A percentile compares a stretch with the other conserved stretches of the same genome.
phyloP scores from a whole-genome alignment of 345 rosid genomes.

The Ailanthus altissimus region DNA sequence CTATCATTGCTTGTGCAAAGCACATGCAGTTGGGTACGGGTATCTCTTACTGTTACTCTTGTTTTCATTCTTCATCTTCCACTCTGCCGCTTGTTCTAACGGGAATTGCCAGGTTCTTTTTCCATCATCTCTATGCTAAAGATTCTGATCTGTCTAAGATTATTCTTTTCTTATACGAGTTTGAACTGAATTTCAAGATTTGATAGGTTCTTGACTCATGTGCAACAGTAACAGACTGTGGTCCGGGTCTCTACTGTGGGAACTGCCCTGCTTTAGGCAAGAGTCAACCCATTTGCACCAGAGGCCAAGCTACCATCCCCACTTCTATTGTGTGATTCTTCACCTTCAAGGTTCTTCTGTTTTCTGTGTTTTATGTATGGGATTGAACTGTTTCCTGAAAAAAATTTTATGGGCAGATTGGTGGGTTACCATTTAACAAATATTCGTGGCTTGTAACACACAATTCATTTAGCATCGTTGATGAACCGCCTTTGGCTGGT shows the following conservation, averaged over 20 bases:
- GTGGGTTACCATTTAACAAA: conserved; percentile 87
- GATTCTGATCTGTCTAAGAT: conserved; percentile 28
- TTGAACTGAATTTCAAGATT: conserved; percentile 29
- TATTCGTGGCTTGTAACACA: conserved; percentile 95
- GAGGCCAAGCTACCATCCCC: conserved; percentile 84
- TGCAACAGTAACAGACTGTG: conserved; percentile 66
- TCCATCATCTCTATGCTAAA: not conserved
- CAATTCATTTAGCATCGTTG: conserved; percentile 88
- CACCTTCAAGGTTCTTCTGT: not conserved
- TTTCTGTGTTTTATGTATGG: not conserved
- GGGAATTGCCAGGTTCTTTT: conserved; percentile 67
- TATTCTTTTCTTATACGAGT: conserved; percentile 16
- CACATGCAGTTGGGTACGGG: conserved; percentile 25
- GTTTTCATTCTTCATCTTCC: conserved; percentile 33
- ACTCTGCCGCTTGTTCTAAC: conserved; percentile 55
- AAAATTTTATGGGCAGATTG: conserved; percentile 43
- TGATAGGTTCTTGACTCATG: conserved; percentile 73
- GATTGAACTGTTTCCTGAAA: not conserved
- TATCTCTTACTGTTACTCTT: conserved; percentile 39
- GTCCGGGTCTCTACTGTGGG: conserved; percentile 79
- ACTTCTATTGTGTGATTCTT: conserved; percentile 63
- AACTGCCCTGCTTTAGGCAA: conserved; percentile 75
- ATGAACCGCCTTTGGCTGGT: conserved; percentile 75
- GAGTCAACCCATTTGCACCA: conserved; percentile 72
- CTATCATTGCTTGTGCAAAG: conserved; percentile 52